A percentile compares a stretch with the other conserved stretches of the same genome.
These are phyloP conservation scores for Cairneyella variabilis DNA, from an alignment of 495 filamentous ascomycete genomes.

Conservation along the genomic window DNA sequence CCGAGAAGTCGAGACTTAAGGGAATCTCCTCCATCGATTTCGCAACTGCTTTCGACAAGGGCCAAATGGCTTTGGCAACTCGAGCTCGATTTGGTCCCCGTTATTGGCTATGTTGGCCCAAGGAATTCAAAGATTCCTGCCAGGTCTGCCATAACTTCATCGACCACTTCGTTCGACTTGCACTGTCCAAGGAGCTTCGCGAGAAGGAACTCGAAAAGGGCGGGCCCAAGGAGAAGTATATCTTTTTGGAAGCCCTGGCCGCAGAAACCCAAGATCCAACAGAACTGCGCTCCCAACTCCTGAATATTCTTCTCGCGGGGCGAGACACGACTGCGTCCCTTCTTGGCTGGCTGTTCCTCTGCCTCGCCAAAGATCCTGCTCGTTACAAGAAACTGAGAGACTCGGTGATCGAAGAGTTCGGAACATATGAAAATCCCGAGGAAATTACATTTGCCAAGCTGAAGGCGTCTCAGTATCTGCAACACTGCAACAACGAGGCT, in stretches of 20 bases:
- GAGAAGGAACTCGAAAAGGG: conserved; percentile 4
- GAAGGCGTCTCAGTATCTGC: conserved; percentile 40
- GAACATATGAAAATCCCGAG: conserved; percentile 18
- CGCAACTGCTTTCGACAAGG: conserved; percentile 19
- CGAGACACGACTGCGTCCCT: conserved; percentile 58
- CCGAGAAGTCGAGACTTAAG: conserved; percentile 21
- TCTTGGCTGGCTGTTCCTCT: conserved; percentile 27
- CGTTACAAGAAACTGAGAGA: conserved; percentile 32
- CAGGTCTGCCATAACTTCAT: conserved; percentile 20
- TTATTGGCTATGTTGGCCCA: conserved; percentile 13
- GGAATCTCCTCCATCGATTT: conserved; percentile 11
- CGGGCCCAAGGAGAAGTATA: conserved; percentile 39
- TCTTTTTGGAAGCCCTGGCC: conserved; percentile 48
- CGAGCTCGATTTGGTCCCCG: conserved; percentile 9
- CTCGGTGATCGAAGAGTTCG: conserved; percentile 33
- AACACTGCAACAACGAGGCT: conserved; percentile 45
- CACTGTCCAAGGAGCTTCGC: conserved; percentile 19
- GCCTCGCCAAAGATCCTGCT: conserved; percentile 14
- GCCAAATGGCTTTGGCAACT: conserved; percentile 14
- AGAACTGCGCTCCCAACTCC: conserved; percentile 39
- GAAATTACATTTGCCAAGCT: conserved; percentile 33
- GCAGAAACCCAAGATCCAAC: conserved; percentile 31
- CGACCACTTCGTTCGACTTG: conserved; percentile 28
- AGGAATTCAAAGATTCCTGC: conserved; percentile 14
- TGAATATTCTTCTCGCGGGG: conserved; percentile 49